Percentiles rank a stretch among this genome's conserved stretches.
Evolutionary conservation across 306 rosid species (phyloP).

Genomic region (Chamaecrista fasciculata): DNA sequence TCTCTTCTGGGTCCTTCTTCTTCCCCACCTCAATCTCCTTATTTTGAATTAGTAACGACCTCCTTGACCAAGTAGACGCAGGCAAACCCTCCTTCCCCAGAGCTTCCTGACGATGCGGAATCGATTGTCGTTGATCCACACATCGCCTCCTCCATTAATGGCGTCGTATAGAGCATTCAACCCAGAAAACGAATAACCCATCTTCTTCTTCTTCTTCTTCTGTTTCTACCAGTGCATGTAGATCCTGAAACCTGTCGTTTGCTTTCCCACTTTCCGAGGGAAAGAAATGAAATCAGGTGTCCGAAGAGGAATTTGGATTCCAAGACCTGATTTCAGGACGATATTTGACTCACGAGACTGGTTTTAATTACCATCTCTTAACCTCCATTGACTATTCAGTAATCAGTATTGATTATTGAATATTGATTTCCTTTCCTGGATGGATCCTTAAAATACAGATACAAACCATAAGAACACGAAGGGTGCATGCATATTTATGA

Average conservation of each 20-base stretch:
- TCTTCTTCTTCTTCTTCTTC: conserved; percentile 34
- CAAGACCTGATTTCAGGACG: conserved; percentile 64
- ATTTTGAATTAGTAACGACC: conserved; percentile 49
- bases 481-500: no score
- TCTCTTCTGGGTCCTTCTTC: no score
- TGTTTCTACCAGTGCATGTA: background rate
- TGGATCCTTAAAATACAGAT: no score
- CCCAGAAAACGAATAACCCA: conserved; percentile 97
- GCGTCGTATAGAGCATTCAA: conserved; percentile 84
- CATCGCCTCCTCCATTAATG: conserved; percentile 91
- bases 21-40: no score
- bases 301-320: conserved; percentile 21
- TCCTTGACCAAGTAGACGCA: conserved; percentile 83
- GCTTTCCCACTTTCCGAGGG: background rate
- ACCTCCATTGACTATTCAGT: no score
- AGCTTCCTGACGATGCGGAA: conserved; percentile 90
- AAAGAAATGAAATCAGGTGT: conserved; percentile 43
- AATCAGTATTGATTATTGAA: background rate
- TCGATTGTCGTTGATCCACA: conserved; percentile 95
- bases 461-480: no score
- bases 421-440: conserved; percentile 11
- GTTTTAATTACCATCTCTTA: background rate
- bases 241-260: background rate
- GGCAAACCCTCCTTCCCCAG: conserved; percentile 98
- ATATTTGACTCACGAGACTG: background rate